Base-by-base conservation (phyloP, 2,329 filamentous ascomycete genomes). In the Neurospora sp. region DNA sequence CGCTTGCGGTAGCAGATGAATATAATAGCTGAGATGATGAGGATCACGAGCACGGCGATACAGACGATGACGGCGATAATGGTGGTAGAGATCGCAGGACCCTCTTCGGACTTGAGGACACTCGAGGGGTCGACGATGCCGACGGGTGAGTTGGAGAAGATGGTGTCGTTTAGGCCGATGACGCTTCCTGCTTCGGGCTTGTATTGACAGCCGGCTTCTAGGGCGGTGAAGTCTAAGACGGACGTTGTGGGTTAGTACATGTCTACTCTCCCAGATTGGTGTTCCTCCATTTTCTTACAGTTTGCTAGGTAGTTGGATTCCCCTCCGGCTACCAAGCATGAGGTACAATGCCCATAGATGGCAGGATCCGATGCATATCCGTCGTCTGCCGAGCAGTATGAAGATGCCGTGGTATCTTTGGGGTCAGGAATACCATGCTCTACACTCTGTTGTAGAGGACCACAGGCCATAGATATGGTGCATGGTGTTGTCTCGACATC, bases 141-240 rank as follows among this genome's bases (percentile, higher is more conserved):
- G 62, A 83, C 78, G 4, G 68, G 66, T 0, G 70, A 69, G 1
- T 69, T 33, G 15, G 76, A 70, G 66, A 79, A 79, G 52, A 80
- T 43, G 23, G 74, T 76, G 38, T 71, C 78, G 69, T 75, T 79
- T 52, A 80, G 71, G 15, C 76, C 75, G 39, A 79, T 71, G 5
- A 73, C 43, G 52, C 73, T 67, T 39, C 73, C 73, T 0, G 79
- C 71, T 0, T 78, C 71, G 0, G 84, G 84, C 39, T 81, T 79
- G 72, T 87, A 84, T 42, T 79, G 76, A 72, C 86, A 88, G 66
- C 82, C 85, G 3, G 84, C 84, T 73, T 83, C 79, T 4, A 88
- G 79, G 9, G 85, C 85, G 4, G 84, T 76, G 67, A 88, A 78
- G 72, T 83, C 85, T 86, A 42, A 1, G 11, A n/a, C 38, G 38